Base-by-base conservation (phyloP, 2,329 filamentous ascomycete species). In the Monascus ruber region DNA sequence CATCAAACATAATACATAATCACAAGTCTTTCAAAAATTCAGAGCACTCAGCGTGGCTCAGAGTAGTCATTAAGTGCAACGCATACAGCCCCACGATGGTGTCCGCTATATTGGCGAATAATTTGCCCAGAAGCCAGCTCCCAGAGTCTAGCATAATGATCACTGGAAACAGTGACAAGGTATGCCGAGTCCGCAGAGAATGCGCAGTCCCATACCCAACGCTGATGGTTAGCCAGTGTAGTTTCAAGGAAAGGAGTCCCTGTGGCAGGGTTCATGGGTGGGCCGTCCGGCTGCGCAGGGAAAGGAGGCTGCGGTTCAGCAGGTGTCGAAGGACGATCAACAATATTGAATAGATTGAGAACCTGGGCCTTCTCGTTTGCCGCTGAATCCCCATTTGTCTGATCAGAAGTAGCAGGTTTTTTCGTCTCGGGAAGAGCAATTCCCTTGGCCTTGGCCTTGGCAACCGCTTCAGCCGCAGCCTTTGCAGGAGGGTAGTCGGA, bases 161-260 rank as follows among this genome's bases (percentile, higher is more conserved):
- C 88, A 33, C 83, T 89, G 59, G 86, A 94, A 4, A 88, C 87
- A 1, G 88, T 95, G 8, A 95, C 88, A 5, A 95, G 71, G 55
- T 95, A 95, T 0, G 88, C 88, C 28, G 82, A 88, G 59, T 95
- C 88, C 25, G 88, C 88, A 45, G 83, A 89, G 64, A 95, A 95
- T 1, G 88, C 88, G 55, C 88, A 95, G 61, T 95, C 88, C 88
- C 88, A 95, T 1, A 95, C 88, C 88, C 88, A 95, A 39, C 88
- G 80, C 65, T 95, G 88, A 64, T 95, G 88, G 39, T 84, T 85
- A 24, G 83, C 83, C 1, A 95, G 75, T 1, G 86, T 93, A 2
- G 86, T 87, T 63, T 94, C 85, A 17, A 94, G 75, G 6, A 81
- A 83, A 50, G 91, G 33, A 71, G 81, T 60, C 72, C 76, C 6